Conservation (phyloP, 2,329 filamentous ascomycete genomes). For the Neonectria punicea region DNA sequence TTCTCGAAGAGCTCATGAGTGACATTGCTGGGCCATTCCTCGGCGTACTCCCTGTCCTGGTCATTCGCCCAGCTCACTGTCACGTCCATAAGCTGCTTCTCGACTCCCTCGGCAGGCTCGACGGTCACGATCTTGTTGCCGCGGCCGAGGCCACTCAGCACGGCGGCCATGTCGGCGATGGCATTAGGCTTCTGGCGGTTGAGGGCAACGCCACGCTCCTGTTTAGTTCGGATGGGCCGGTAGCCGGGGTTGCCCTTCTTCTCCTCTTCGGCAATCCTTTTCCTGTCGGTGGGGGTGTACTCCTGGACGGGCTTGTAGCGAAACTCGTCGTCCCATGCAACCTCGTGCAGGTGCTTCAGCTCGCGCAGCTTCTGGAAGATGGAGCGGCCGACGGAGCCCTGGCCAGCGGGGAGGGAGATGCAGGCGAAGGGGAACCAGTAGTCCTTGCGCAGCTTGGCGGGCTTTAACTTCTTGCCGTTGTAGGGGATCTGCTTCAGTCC, state of each 20-base stretch:
- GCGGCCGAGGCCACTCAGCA: constrained; percentile 62
- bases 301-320: constrained; percentile 52
- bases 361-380: constrained; percentile 73
- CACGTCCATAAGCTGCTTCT: constrained; percentile 50
- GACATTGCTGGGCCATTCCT: constrained; percentile 64
- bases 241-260: constrained; percentile 45
- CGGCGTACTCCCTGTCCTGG: constrained; percentile 58
- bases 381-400: constrained; percentile 64
- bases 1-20: constrained; percentile 56
- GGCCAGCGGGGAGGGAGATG: constrained; percentile 65
- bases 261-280: constrained; percentile 45
- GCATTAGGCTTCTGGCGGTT: constrained; percentile 70
- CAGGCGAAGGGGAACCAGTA: constrained; percentile 72
- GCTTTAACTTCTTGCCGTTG: constrained; percentile 75
- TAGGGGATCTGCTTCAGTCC: constrained; percentile 69
- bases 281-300: constrained; percentile 48
- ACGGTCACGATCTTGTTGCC: constrained; percentile 60
- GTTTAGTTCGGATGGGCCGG: constrained; percentile 48
- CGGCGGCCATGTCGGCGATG: constrained; percentile 71
- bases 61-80: constrained; percentile 64
- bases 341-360: constrained; percentile 70
- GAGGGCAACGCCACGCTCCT: constrained; percentile 62
- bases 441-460: constrained; percentile 72
- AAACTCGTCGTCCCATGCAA: constrained; percentile 66
- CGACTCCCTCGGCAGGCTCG: constrained; percentile 31